Evolutionary conservation across 495 filamentous ascomycete genomes (phyloP), one percentile per base, ranked within the genome.

Genomic region (Talaromyces thailandensis): DNA sequence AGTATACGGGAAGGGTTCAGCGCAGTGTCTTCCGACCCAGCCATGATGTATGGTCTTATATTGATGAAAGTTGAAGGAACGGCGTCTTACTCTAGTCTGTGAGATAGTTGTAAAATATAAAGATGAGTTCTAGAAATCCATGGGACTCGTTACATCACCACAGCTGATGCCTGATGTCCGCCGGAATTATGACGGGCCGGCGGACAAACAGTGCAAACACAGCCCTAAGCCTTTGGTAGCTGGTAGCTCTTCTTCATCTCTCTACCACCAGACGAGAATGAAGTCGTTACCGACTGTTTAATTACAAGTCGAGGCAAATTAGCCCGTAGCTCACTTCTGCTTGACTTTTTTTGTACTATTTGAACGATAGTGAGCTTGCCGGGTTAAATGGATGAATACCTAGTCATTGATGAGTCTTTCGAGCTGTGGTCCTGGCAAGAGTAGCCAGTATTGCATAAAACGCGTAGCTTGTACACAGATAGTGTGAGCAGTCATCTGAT

Each of bases 1-100:
- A 80, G 61, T 55, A 80, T 65, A 48, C 71, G 65, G 45, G 75
- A 69, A 14, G 69, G 31, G 16, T 51, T 60, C 14, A 78, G 63
- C 2, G 62, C 58, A 57, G 70, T 64, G 51, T 66, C 25, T 28
- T 63, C 64, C 50, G 43, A 18, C 14, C 58, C 65, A 51, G 67
- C 43, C 74, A 79, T 78, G 26, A 21, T 26, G 51, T 25, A n/a
- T 45, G 12, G 26, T 43, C 23, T 23, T 57, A 16, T 14, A 31
- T 31, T 23, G n/a, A 52, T 32, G 43, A 32, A 2, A 35, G 9
- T 23, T 25, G 51, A 23, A 24, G 14, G 24, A 55, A 8, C 8
- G n/a, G 7, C n/a, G 43, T 48, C n/a, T 48, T 48, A 18, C n/a
- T 48, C 21, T 48, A 21, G n/a, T 48, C 43, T 48, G 6, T 23